A percentile compares a stretch with the other conserved stretches of the same genome.
Conservation (phyloP, 345 rosid species). For the Theobroma cacao region DNA sequence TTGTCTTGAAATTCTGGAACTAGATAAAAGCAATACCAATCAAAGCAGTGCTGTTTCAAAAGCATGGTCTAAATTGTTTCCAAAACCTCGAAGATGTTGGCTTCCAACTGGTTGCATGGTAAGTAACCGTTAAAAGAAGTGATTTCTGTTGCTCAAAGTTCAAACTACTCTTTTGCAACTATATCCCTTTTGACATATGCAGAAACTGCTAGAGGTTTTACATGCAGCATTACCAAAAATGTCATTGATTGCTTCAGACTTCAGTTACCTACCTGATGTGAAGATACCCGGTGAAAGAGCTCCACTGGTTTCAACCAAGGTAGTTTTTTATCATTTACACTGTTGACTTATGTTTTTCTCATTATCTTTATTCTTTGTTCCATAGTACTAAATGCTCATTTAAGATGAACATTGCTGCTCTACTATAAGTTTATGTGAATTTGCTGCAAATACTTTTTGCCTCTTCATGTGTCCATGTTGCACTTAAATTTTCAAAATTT, state of each 20-base stretch:
- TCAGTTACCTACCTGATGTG: slow-evolving; percentile 94
- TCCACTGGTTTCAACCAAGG: slow-evolving; percentile 83
- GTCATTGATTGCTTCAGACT: slow-evolving; percentile 95
- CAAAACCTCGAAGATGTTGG: slow-evolving; percentile 90
- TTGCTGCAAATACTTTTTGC: background rate
- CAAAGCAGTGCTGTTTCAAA: slow-evolving; percentile 26
- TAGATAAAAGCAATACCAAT: slow-evolving; percentile 35
- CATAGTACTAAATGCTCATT: background rate
- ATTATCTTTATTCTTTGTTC: background rate
- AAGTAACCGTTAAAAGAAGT: slow-evolving; percentile 20
- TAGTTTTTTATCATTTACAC: background rate
- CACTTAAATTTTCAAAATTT: background rate
- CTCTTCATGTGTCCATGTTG: background rate
- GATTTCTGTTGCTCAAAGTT: background rate
- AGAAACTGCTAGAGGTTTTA: slow-evolving; percentile 83
- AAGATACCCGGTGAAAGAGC: slow-evolving; percentile 90
- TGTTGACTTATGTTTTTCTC: background rate
- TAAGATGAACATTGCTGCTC: background rate
- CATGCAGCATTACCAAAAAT: slow-evolving; percentile 86
- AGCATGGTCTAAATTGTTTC: slow-evolving; percentile 76
- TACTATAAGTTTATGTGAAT: background rate
- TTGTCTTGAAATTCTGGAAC: slow-evolving; percentile 68
- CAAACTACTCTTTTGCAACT: background rate
- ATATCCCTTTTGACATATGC: slow-evolving; percentile 28
- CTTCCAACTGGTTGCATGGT: slow-evolving; percentile 98